Conservation (phyloP, 1,139 yeast genomes). For the Pichia kudriavzevii region DNA sequence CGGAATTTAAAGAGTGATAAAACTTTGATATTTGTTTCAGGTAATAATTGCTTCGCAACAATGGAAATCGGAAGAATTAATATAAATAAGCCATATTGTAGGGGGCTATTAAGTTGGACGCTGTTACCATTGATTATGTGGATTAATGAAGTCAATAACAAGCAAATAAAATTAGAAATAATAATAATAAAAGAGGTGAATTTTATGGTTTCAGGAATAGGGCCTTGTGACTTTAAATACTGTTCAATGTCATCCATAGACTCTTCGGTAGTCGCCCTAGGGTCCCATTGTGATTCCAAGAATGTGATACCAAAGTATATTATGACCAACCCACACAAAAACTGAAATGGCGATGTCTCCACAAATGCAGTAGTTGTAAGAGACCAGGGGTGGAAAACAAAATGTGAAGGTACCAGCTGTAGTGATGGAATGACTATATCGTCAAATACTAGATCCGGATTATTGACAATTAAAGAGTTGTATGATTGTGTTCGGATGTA, state of each 20-base stretch:
- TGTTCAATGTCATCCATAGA: slow-evolving; percentile 30
- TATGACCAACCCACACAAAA: slow-evolving; percentile 41
- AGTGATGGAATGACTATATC: slow-evolving; percentile 37
- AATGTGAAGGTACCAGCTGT: slow-evolving; percentile 61
- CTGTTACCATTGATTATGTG: slow-evolving; percentile 30
- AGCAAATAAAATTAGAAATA: slow-evolving; percentile 51
- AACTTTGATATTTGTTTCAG: slow-evolving; percentile 74
- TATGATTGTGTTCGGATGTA: slow-evolving; percentile 22
- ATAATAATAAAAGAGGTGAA: slow-evolving; percentile 54
- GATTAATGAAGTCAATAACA: slow-evolving; percentile 27
- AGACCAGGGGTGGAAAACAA: slow-evolving; percentile 68
- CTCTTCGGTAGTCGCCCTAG: slow-evolving; percentile 14
- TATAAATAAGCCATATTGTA: slow-evolving; percentile 59
- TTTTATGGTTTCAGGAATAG: slow-evolving; percentile 32
- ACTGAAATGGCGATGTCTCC: slow-evolving; percentile 50
- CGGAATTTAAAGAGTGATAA: slow-evolving; percentile 63
- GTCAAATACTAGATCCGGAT: slow-evolving; percentile 19
- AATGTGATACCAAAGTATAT: slow-evolving; percentile 47
- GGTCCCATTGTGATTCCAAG: slow-evolving; percentile 44
- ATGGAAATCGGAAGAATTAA: slow-evolving; percentile 71
- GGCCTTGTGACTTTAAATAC: slow-evolving; percentile 30
- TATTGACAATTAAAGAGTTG: slow-evolving; percentile 10
- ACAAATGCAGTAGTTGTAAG: slow-evolving; percentile 64
- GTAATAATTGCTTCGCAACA: slow-evolving; percentile 80
- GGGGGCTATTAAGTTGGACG: slow-evolving; percentile 28